phyloP scores from a whole-genome alignment of 495 filamentous ascomycete genomes.

The Lasiosphaeriaceae sp. region DNA sequence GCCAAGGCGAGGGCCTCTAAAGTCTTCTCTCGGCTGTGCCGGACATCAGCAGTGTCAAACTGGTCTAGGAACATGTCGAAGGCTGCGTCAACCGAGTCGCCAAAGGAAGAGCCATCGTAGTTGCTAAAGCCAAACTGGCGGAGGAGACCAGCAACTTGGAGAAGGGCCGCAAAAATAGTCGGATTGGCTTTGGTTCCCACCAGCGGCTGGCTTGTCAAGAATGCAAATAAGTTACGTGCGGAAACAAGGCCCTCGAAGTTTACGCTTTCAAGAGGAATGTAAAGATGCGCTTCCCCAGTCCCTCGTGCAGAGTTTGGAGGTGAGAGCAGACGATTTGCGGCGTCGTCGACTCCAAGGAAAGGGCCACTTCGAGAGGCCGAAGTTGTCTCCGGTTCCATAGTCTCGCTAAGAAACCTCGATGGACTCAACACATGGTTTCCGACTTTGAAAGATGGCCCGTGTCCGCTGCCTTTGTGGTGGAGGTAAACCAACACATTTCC shows the following conservation, averaged over 20 bases:
- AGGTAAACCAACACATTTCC: conserved; percentile 85
- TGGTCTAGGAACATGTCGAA: conserved; percentile 76
- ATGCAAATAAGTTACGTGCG: conserved; percentile 87
- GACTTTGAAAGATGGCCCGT: conserved; percentile 73
- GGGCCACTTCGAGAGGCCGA: conserved; percentile 37
- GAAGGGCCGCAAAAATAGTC: conserved; percentile 68
- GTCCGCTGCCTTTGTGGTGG: conserved; percentile 61
- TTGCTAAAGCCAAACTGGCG: conserved; percentile 75
- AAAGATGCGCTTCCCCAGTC: conserved; percentile 60
- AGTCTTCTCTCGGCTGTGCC: conserved; percentile 81
- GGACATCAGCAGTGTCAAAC: conserved; percentile 72
- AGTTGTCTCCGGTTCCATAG: conserved; percentile 62
- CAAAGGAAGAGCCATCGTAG: conserved; percentile 74
- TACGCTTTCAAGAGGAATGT: conserved; percentile 50
- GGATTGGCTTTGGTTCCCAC: conserved; percentile 68
- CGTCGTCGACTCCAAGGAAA: conserved; percentile 36
- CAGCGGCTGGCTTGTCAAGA: conserved; percentile 74
- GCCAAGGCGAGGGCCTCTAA: conserved; percentile 84
- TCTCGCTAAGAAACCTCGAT: conserved; percentile 62
- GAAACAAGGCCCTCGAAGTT: conserved; percentile 69
- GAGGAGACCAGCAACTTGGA: conserved; percentile 65
- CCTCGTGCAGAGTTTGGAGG: conserved; percentile 20
- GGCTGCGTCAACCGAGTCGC: conserved; percentile 67
- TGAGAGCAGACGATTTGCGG: conserved; percentile 39
- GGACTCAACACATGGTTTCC: conserved; percentile 67